Percentiles rank a stretch among this genome's conserved stretches.
phyloP scores from a whole-genome alignment of 2,329 filamentous ascomycete genomes.

The Aplosporella prunicola region DNA sequence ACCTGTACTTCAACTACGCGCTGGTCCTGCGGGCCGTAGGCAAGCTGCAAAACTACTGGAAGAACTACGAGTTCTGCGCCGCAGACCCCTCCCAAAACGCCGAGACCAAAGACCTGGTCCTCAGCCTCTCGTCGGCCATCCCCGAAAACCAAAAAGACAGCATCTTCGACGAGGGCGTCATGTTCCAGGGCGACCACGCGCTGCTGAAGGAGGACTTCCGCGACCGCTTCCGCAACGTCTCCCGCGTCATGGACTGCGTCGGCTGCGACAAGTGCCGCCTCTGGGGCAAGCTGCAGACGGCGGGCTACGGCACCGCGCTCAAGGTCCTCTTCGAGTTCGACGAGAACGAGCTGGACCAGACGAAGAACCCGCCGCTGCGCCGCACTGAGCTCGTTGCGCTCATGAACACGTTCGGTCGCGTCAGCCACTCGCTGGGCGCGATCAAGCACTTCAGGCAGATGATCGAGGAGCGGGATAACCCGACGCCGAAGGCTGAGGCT shows the following conservation, averaged over 20 bases:
- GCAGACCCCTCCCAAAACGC: conserved; percentile 72
- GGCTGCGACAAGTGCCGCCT: conserved; percentile 97
- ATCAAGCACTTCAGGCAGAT: conserved; percentile 60
- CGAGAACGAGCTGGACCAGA: conserved; percentile 45
- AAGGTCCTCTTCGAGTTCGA: conserved; percentile 96
- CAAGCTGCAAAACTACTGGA: conserved; percentile 75
- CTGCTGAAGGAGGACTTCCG: conserved; percentile 93
- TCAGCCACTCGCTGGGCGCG: conserved; percentile 70
- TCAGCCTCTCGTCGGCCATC: conserved; percentile 62
- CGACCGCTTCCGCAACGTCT: conserved; percentile 94
- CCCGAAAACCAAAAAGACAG: conserved; percentile 47
- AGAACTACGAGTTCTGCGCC: conserved; percentile 83
- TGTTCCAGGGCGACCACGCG: conserved; percentile 66
- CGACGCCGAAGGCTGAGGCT: no score
- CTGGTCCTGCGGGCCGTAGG: conserved; percentile 84
- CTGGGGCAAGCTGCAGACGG: conserved; percentile 95
- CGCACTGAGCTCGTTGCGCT: conserved; percentile 89
- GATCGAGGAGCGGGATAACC: conserved; percentile 33
- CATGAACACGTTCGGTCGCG: conserved; percentile 84
- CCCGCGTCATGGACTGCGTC: conserved; percentile 94
- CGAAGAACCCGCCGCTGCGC: conserved; percentile 61
- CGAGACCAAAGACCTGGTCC: conserved; percentile 70
- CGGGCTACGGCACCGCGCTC: conserved; percentile 85
- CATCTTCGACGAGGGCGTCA: conserved; percentile 89
- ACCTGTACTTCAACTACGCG: conserved; percentile 98